Base-by-base conservation (phyloP, 768 basidiomycete species). In the Suillus luteus region DNA sequence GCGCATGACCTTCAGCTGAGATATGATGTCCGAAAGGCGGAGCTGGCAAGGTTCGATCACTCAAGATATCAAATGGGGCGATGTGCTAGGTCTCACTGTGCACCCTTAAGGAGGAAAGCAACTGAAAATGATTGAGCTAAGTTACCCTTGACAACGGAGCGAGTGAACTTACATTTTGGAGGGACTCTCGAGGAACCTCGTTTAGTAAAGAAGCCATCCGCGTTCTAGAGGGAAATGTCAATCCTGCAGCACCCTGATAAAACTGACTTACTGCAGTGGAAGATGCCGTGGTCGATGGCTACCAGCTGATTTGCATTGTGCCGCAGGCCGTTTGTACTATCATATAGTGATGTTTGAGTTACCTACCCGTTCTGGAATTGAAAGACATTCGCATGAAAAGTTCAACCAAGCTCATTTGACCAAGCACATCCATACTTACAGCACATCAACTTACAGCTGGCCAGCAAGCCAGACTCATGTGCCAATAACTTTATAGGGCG, bases 21-120 rank as follows among this genome's bases (percentile, higher is more conserved):
- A 81, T 72, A 19, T 69, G 66, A 35, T 68, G 64, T 58, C 72
- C 71, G 14, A 69, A 65, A 35, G 77, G 70, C 38, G 68, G 70
- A 59, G 71, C 78, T 80, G 63, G 51, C 61, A 63, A 44, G 41
- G 59, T 35, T 37, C 31, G 38, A 31, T 63, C 38, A 57, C 48
- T 22, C 14, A 46, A 10, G 64, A 57, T 27, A 63, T 44, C 44
- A 57, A 40, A 27, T 46, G 60, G 49, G 65, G 66, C 38, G 35
- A 7, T 41, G 61, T 27, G 27, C 40, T 41, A 59, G 62, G 40
- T n/a, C 73, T 67, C 61, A 85, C 82, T 69, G 67, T 80, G 68
- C 52, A 70, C 69, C 49, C 76, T 77, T 54, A 85, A 75, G 19
- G 77, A 71, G 22, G 79, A 73, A 52, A 83, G 77, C 37, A 83